Base-by-base conservation (phyloP, 257 asterid species). In the Eucommia ulmoides region DNA sequence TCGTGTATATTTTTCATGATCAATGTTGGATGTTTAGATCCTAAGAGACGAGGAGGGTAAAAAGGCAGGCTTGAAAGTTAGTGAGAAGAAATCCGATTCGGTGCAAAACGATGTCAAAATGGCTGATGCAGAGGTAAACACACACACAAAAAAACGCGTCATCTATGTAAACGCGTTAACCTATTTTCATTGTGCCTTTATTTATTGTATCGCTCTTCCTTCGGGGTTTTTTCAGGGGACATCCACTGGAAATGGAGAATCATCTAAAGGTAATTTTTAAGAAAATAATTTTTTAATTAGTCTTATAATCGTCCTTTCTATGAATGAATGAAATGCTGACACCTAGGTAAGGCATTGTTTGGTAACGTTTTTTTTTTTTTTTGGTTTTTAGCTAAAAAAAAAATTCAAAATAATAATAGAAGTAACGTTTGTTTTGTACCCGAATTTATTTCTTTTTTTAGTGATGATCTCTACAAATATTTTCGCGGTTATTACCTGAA, bases 11-110 rank as follows among this genome's bases (percentile, higher is more conserved):
- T n/a, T 0, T 0, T n/a, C n/a, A n/a, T 42, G 21, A 22, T 9
- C 16, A 46, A 44, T 51, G 24, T 53, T 16, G 49, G 38, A 65
- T 45, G 14, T 53, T 42, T 62, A 91, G 99, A 65, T 77, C 72
- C 72, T 86, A 51, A 75, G 97, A 69, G 97, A 91, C 7, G 99
- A 78, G 62, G 99, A 91, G 68, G 93, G 94, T 65, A 91, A 69
- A 74, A 91, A 86, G 66, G 49, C 65, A 56, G 99, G 99, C 50
- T 58, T 91, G 58, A 81, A 91, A 76, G 26, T 84, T 47, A 79
- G 65, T 10, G 81, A 65, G 57, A 79, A 66, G 58, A 74, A 76
- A 63, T 75, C 87, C 18, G 65, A 53, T 59, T 70, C 85, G 33
- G 67, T 55, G 0, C 83, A 67, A 56, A 66, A 41, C 29, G 97